These are phyloP conservation scores for Begonia masoniana DNA, from an alignment of 306 rosid species.

Conservation along the genomic window DNA sequence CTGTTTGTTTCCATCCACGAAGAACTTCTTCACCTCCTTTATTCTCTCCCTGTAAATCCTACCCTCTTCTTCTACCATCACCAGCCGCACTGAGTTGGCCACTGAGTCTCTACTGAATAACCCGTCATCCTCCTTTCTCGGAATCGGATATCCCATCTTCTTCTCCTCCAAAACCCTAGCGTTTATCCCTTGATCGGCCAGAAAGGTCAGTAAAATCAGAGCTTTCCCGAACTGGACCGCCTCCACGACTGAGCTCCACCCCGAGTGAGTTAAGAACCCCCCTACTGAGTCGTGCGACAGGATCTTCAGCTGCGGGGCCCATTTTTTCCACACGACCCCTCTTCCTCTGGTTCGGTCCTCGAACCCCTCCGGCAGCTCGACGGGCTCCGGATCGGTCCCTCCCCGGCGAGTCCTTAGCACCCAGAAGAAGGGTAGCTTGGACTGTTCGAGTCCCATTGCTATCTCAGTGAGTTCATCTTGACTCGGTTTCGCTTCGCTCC, in stretches of 20 bases:
- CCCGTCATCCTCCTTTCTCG: slow-evolving; percentile 4
- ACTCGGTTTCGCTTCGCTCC: slow-evolving; percentile 13
- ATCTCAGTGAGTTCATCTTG: slow-evolving; percentile 15
- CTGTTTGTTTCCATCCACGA: slow-evolving; percentile 2
- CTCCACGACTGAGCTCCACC: slow-evolving; percentile 22
- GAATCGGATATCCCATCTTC: slow-evolving; percentile 2
- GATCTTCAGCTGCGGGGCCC: slow-evolving; percentile 23
- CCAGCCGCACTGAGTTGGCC: slow-evolving; percentile 9
- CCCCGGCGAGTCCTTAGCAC: neutral
- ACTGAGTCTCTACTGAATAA: slow-evolving; percentile 9
- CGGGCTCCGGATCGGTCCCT: neutral
- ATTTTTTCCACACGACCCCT: slow-evolving; percentile 8
- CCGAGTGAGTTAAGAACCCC: slow-evolving; percentile 20
- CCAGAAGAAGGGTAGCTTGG: slow-evolving; percentile 17
- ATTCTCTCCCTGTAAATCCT: slow-evolving; percentile 5
- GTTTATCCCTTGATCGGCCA: slow-evolving; percentile 9
- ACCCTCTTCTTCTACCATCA: slow-evolving; percentile 13
- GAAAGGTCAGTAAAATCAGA: slow-evolving; percentile 18
- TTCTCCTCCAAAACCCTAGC: slow-evolving; percentile 5
- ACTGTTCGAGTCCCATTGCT: slow-evolving; percentile 19
- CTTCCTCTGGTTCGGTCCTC: neutral
- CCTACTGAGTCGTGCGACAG: slow-evolving; percentile 17
- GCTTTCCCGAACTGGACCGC: slow-evolving; percentile 7
- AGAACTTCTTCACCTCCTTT: neutral
- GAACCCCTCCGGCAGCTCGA: slow-evolving; percentile 7